Base-by-base conservation (phyloP, 495 filamentous ascomycete genomes). In the Xylaria grammica region DNA sequence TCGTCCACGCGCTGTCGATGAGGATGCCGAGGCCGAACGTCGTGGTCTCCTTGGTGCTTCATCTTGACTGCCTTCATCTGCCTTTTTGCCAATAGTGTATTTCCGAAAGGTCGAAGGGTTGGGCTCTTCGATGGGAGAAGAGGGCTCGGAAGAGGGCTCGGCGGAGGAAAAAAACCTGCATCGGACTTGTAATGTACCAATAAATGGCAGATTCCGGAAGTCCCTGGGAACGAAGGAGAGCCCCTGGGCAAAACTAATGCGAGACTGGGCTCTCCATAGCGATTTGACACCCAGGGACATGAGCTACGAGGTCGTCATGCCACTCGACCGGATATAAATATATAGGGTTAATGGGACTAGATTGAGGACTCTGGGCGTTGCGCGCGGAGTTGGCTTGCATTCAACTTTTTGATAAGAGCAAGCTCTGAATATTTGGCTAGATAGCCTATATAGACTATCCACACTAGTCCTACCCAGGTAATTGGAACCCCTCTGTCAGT, bases 221-320 rank as follows among this genome's bases (percentile, higher is more conserved):
- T 67, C 71, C 74, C 69, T 75, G 69, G 70, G 70, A 75, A 77
- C 69, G 67, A 68, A 60, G 57, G 73, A 76, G 74, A 76, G 67
- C 62, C 67, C 56, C 51, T 60, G 61, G 53, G 64, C 59, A 62
- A 50, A 67, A 57, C 36, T 26, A 50, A 58, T 45, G 52, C 56
- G 66, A 65, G 61, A 57, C 67, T 62, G 67, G 69, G 70, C 75
- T 68, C 74, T 75, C 75, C 72, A 74, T 67, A 72, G 52, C 29
- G 68, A 72, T 40, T 58, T 73, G 72, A 77, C 67, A 67, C 74
- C 79, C 74, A 74, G 72, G 74, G 77, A 80, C 79, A 81, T 81
- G 65, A 63, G 72, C 75, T 79, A 79, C 71, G 65, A 67, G 24
- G 58, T 57, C 62, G 62, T 65, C 69, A 64, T 68, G 62, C 62